A percentile compares a stretch with the other conserved stretches of the same genome.
These are phyloP conservation scores for Cyathus striatus DNA, from an alignment of 768 basidiomycete species.

Conservation along the genomic window DNA sequence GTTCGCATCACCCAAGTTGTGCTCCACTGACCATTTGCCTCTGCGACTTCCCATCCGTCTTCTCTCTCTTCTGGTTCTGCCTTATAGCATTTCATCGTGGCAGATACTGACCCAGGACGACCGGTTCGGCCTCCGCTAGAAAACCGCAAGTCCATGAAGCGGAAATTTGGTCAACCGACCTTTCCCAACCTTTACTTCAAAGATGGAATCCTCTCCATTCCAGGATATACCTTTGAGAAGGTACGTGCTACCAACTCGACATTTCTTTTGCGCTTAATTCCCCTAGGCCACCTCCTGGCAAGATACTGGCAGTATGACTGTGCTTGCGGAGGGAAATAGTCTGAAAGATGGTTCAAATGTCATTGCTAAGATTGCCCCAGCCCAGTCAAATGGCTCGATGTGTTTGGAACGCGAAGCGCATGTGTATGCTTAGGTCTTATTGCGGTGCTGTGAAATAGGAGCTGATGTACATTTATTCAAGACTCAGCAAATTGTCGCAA, in stretches of 20 bases:
- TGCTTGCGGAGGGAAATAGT: constrained; percentile 62
- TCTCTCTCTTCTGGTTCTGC: no score
- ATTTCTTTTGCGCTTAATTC: constrained; percentile 4
- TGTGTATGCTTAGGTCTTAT: constrained; percentile 40
- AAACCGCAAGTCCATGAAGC: constrained; percentile 32
- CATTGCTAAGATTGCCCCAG: constrained; percentile 73
- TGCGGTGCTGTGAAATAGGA: no score
- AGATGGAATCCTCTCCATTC: constrained; percentile 56
- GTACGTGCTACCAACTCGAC: constrained; percentile 21
- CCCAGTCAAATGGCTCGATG: constrained; percentile 69
- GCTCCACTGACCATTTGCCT: no score
- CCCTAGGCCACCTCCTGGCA: constrained; percentile 58
- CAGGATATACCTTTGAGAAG: constrained; percentile 70
- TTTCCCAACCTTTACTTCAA: constrained; percentile 57
- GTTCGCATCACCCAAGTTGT: no score
- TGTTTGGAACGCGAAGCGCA: constrained; percentile 70
- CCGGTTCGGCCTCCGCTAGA: not conserved
- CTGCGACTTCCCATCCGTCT: no score
- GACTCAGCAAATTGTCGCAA: constrained; percentile 45
- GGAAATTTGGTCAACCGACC: constrained; percentile 51
- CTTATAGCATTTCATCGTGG: no score
- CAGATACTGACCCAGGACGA: constrained; percentile 1
- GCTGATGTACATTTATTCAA: no score
- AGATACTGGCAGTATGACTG: constrained; percentile 69
- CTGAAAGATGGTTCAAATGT: constrained; percentile 67